A percentile compares a stretch with the other conserved stretches of the same genome.
Evolutionary conservation across 495 filamentous ascomycete species (phyloP).

Genomic region (Podospora conica): DNA sequence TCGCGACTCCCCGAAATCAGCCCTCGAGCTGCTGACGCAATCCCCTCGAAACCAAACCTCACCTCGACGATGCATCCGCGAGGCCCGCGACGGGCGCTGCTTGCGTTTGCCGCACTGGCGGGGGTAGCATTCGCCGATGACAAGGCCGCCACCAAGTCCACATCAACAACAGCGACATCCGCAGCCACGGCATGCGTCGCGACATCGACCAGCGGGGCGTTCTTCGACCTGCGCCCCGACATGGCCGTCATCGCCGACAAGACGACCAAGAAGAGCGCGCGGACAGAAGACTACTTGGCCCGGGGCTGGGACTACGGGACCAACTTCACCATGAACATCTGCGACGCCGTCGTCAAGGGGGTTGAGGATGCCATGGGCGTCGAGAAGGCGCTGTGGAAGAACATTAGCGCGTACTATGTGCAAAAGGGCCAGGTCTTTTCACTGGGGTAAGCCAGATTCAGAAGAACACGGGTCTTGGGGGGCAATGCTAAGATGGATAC

Average conservation of each 20-base stretch:
- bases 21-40: background rate
- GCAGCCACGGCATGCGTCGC: slow-evolving; percentile 67
- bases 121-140: slow-evolving; percentile 16
- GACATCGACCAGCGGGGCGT: slow-evolving; percentile 67
- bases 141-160: slow-evolving; percentile 9
- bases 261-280: slow-evolving; percentile 39
- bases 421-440: slow-evolving; percentile 68
- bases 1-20: background rate
- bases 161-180: slow-evolving; percentile 21
- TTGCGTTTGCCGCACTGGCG: slow-evolving; percentile 19
- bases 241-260: slow-evolving; percentile 51
- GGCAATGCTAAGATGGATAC: slow-evolving; percentile 7
- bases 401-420: slow-evolving; percentile 88
- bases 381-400: slow-evolving; percentile 57
- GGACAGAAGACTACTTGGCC: slow-evolving; percentile 69
- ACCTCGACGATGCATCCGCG: slow-evolving; percentile 19
- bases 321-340: slow-evolving; percentile 96
- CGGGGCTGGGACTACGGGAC: slow-evolving; percentile 77
- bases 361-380: slow-evolving; percentile 67
- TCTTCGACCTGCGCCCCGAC: slow-evolving; percentile 84
- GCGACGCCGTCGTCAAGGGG: slow-evolving; percentile 73
- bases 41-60: background rate
- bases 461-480: background rate
- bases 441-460: slow-evolving; percentile 58
- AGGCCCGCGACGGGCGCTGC: slow-evolving; percentile 9